phyloP scores from a whole-genome alignment of 2,329 filamentous ascomycete genomes.

The Didymellaceae sp. region DNA sequence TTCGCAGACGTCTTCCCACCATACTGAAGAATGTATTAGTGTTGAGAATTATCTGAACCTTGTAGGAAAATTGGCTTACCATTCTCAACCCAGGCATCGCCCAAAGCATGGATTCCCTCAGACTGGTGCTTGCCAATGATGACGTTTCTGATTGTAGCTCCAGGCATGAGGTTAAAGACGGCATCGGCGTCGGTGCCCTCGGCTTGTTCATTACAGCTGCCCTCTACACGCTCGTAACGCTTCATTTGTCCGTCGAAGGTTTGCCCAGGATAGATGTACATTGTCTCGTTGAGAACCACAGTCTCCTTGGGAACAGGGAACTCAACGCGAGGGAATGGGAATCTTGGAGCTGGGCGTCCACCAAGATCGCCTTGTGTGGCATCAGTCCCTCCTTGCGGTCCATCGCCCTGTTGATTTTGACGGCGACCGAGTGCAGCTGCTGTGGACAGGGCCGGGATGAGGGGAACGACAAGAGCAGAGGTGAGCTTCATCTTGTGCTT shows the following conservation, averaged over 20 bases:
- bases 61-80: constrained; percentile 10
- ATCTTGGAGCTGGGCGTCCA: constrained; percentile 29
- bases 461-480: constrained; percentile 24
- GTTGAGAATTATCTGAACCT: not conserved
- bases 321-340: constrained; percentile 30
- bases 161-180: constrained; percentile 33
- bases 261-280: constrained; percentile 33
- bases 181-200: constrained; percentile 35
- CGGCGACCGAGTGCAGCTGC: constrained; percentile 30
- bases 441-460: constrained; percentile 28
- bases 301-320: constrained; percentile 35
- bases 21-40: constrained; percentile 24
- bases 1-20: constrained; percentile 39
- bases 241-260: constrained; percentile 37
- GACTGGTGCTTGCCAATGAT: constrained; percentile 37
- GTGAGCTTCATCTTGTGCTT: constrained; percentile 26
- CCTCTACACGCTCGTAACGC: constrained; percentile 34
- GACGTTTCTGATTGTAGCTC: constrained; percentile 31
- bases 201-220: constrained; percentile 34
- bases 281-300: constrained; percentile 32
- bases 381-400: constrained; percentile 28
- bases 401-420: constrained; percentile 29
- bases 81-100: constrained; percentile 38
- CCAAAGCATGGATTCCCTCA: constrained; percentile 34
- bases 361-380: constrained; percentile 32